Evolutionary conservation across 192 early-diverging fungal genomes (phyloP), one percentile per base, ranked within the genome.

Genomic region (Coemansia sp.): DNA sequence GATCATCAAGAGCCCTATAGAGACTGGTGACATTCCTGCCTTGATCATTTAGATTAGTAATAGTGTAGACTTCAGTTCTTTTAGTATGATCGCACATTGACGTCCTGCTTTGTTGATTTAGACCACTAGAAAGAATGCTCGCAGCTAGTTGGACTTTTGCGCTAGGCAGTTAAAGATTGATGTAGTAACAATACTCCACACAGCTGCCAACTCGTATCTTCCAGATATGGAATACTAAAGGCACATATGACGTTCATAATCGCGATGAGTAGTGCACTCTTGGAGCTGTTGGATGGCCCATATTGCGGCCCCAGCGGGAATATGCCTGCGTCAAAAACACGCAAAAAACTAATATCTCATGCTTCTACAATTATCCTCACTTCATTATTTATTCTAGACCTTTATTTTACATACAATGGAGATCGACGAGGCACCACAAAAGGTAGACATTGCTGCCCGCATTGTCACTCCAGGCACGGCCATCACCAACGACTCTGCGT

Each of bases 381-480:
- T 23, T 61, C 3, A 32, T n/a, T 15, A 1, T 37, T 17, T 37
- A 23, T 36, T 39, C 59, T 1, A 61, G 2, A 10, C 32, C 4
- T 12, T 61, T 17, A 8, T 21, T 60, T n/a, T 31, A 42, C 41
- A 15, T 51, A 23, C 37, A 48, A 77, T 78, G 76, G 76, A 78
- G 36, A 66, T 78, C 17, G 76, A 78, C 44, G 76, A 78, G 44
- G 19, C 48, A 12, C 66, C 10, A 21, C 45, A 25, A 31, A 34
- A 27, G 39, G 66, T 32, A 39, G 70, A 70, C 21, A 21, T 75
- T 15, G 51, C 73, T 37, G 64, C 80, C 21, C 75, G 73, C 44
- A 78, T 83, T 36, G 76, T 83, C 36, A 78, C 80, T 5, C 80
- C 80, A 4, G 80, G 80, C 46, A 78, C 65, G 23, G 72, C 69